These are phyloP conservation scores for Bipolaris bicolor DNA, from an alignment of 2,329 filamentous ascomycete genomes.

Conservation along the genomic window DNA sequence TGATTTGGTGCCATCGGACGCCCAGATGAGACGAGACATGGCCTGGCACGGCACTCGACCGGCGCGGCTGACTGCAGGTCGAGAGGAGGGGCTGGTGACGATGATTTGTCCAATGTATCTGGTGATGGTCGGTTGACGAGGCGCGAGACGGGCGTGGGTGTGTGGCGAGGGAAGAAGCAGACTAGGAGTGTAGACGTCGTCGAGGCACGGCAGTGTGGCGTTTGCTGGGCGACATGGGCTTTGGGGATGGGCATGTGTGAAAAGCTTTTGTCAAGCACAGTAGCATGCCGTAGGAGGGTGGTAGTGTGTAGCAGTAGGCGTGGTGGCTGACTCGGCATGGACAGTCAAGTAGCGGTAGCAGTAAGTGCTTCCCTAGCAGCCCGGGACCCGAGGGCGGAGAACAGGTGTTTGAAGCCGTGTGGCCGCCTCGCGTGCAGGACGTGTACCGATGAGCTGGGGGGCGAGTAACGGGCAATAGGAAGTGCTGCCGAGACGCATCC, in stretches of 20 bases:
- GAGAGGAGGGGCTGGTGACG: not conserved
- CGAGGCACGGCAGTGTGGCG: not conserved
- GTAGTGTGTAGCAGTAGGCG: too few species aligned
- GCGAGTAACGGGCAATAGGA: slow-evolving; percentile 21
- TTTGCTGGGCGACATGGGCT: not conserved
- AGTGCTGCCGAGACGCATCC: slow-evolving; percentile 20
- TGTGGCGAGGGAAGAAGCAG: not conserved
- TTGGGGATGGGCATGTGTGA: not conserved
- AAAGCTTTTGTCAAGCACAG: not conserved
- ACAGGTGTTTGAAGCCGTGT: slow-evolving; percentile 26
- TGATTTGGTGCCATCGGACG: not conserved
- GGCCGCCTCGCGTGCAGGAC: slow-evolving; percentile 13
- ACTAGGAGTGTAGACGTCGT: too few species aligned
- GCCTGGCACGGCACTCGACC: not conserved
- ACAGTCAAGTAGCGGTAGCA: not conserved
- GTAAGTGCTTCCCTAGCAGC: too few species aligned
- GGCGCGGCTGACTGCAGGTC: not conserved
- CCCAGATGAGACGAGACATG: not conserved
- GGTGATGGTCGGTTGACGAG: not conserved
- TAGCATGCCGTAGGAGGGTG: too few species aligned
- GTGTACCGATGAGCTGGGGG: slow-evolving; percentile 23
- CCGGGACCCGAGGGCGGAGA: slow-evolving; percentile 8
- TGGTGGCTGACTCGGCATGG: slow-evolving; percentile 1
- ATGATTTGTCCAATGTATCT: not conserved
- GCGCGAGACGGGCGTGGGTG: not conserved